Conservation (phyloP, 208 protist species). For the Leishmania major region DNA sequence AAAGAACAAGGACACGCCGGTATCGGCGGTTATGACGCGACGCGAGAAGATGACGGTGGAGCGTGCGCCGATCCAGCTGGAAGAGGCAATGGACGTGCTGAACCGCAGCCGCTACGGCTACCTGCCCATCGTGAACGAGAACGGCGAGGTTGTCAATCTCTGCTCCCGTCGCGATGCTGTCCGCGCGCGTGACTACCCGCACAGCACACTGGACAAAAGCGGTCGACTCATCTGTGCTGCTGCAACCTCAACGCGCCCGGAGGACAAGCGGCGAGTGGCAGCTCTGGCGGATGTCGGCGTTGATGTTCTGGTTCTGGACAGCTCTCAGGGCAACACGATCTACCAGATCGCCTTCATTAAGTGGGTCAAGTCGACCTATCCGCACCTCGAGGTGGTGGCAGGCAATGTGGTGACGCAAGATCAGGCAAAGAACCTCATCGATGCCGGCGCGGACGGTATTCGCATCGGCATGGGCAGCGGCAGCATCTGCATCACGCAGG, state of each 20-base stretch:
- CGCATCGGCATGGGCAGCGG: slow-evolving; percentile 98
- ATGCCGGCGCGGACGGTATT: slow-evolving; percentile 96
- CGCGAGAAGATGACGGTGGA: slow-evolving; percentile 85
- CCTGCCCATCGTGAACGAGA: slow-evolving; percentile 96
- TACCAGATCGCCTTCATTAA: slow-evolving; percentile 97
- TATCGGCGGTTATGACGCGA: slow-evolving; percentile 89
- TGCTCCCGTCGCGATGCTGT: slow-evolving; percentile 89
- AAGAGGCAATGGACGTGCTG: slow-evolving; percentile 95
- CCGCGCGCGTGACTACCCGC: slow-evolving; percentile 77
- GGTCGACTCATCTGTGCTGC: slow-evolving; percentile 89
- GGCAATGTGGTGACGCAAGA: slow-evolving; percentile 98
- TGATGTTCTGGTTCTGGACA: slow-evolving; percentile 96
- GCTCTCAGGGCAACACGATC: slow-evolving; percentile 96
- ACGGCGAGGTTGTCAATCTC: slow-evolving; percentile 91
- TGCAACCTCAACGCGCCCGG: slow-evolving; percentile 91
- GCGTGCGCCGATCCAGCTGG: slow-evolving; percentile 84
- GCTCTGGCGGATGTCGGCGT: slow-evolving; percentile 89
- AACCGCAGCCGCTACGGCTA: slow-evolving; percentile 95
- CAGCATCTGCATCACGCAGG: slow-evolving; percentile 98
- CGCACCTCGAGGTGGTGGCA: slow-evolving; percentile 87
- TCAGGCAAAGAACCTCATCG: slow-evolving; percentile 96
- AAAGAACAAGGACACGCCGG: slow-evolving; percentile 72
- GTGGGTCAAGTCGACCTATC: slow-evolving; percentile 92
- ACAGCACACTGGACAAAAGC: slow-evolving; percentile 82
- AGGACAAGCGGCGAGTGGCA: slow-evolving; percentile 85